phyloP scores from a whole-genome alignment of 83 land plant genomes.

The Thuja plicata region DNA sequence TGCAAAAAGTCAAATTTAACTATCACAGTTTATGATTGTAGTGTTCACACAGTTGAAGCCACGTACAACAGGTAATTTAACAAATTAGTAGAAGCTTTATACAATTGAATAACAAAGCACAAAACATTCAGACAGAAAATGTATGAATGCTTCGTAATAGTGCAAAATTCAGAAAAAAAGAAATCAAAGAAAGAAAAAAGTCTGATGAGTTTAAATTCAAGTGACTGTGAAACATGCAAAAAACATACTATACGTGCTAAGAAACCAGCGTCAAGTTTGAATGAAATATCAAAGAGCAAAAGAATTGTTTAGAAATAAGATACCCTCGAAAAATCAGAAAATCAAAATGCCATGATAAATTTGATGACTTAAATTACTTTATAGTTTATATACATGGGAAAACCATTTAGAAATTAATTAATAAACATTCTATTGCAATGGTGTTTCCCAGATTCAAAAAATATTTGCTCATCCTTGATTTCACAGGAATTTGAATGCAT shows the following conservation, averaged over 20 bases:
- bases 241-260: background rate
- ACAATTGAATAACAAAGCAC: background rate
- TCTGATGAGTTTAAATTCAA: background rate
- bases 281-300: background rate
- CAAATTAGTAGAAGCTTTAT: background rate
- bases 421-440: background rate
- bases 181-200: background rate
- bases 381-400: background rate
- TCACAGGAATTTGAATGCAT: background rate
- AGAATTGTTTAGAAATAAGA: background rate
- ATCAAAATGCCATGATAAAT: background rate
- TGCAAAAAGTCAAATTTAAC: conserved; percentile 5
- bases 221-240: background rate
- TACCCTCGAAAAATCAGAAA: background rate
- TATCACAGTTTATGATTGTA: background rate
- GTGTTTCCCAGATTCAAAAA: background rate
- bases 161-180: background rate
- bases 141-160: background rate
- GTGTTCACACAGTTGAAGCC: background rate
- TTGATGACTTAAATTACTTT: background rate
- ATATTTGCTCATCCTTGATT: background rate
- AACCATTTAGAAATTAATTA: background rate
- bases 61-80: background rate
- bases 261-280: background rate
- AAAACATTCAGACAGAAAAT: background rate